A percentile compares a stretch with the other conserved stretches of the same genome.
Evolutionary conservation across 2,329 filamentous ascomycete species (phyloP).

Genomic region (Apiospora koreana): DNA sequence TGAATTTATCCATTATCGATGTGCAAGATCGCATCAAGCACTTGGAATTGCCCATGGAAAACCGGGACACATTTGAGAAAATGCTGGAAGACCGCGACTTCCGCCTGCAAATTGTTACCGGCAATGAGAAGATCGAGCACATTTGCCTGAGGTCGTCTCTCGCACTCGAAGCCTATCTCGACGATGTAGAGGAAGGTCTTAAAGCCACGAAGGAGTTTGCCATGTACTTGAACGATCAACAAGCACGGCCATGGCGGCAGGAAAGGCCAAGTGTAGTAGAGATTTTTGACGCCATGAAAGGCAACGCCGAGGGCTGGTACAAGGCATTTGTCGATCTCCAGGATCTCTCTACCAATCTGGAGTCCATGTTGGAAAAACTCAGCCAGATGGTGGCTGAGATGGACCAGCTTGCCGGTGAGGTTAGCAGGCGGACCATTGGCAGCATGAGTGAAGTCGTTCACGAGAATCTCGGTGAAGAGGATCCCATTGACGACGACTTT

Average conservation of each 20-base stretch:
- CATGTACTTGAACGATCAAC: constrained; percentile 70
- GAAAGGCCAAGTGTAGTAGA: constrained; percentile 66
- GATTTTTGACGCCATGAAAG: constrained; percentile 87
- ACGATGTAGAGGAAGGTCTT: constrained; percentile 78
- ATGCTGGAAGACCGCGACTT: constrained; percentile 87
- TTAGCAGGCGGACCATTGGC: constrained; percentile 70
- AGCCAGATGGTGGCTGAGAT: constrained; percentile 81
- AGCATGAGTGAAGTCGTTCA: constrained; percentile 38
- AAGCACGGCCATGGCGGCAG: constrained; percentile 59
- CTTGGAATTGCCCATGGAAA: constrained; percentile 80
- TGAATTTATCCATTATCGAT: constrained; percentile 76
- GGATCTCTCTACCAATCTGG: constrained; percentile 69
- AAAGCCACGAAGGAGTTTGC: constrained; percentile 76
- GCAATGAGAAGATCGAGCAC: constrained; percentile 89
- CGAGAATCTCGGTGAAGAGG: constrained; percentile 42
- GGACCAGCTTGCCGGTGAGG: constrained; percentile 79
- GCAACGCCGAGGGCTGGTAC: constrained; percentile 89
- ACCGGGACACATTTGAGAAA: constrained; percentile 78
- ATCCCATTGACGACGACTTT: neutral
- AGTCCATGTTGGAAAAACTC: constrained; percentile 69
- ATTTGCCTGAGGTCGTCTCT: constrained; percentile 78
- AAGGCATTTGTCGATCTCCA: constrained; percentile 77
- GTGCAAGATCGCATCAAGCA: constrained; percentile 78
- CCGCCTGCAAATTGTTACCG: constrained; percentile 77
- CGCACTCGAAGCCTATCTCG: constrained; percentile 74